Base-by-base conservation (phyloP, 495 filamentous ascomycete genomes). In the Schizothecium vesticola region DNA sequence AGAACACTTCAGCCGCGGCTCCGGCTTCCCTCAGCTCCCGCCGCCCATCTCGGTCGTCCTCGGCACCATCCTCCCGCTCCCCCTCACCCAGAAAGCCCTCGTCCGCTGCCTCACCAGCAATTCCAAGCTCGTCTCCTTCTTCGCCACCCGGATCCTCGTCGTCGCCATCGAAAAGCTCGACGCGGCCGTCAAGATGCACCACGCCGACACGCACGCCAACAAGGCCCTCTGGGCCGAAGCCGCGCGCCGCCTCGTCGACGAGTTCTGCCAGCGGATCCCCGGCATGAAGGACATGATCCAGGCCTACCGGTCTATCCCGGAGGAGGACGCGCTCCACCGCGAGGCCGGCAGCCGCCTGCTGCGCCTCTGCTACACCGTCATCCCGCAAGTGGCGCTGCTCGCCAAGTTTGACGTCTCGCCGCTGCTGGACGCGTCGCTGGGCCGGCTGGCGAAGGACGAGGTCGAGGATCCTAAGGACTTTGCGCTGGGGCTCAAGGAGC, bases 401-500 rank as follows among this genome's bases (percentile, higher is more conserved):
- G 91, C 94, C 63, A 93, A 87, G 63, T 92, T 97, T 70, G 96
- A 97, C 76, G 90, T 94, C 19, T 92, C 92, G 0, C 77, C 89
- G 6, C 80, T 90, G 19, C 79, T 97, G n/a, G 85, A 90, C 19
- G 84, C 87, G 62, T 84, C 87, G 8, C 78, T 96, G 57, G 80
- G 82, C 60, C 78, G 82, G 56, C 66, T 78, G 33, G 69, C 86
- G 7, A 84, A 88, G 24, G 69, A 71, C 16, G 72, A 81, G 13
- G 21, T 70, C 1, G 78, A 81, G 16, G 78, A 81, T 33, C 79
- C 82, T 0, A 79, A 87, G 65, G 81, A 86, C 59, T 70, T 73
- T 59, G 82, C 74, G 0, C 76, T 93, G 59, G 80, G 86, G 25
- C 66, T 89, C 9, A 84, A 92, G 57, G 88, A 93, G 73, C 78